Percentiles rank a stretch among this genome's conserved stretches.
Evolutionary conservation across 176 grass and related monocot genomes (phyloP).

Genomic region (Ampelocalamus luodianensis): DNA sequence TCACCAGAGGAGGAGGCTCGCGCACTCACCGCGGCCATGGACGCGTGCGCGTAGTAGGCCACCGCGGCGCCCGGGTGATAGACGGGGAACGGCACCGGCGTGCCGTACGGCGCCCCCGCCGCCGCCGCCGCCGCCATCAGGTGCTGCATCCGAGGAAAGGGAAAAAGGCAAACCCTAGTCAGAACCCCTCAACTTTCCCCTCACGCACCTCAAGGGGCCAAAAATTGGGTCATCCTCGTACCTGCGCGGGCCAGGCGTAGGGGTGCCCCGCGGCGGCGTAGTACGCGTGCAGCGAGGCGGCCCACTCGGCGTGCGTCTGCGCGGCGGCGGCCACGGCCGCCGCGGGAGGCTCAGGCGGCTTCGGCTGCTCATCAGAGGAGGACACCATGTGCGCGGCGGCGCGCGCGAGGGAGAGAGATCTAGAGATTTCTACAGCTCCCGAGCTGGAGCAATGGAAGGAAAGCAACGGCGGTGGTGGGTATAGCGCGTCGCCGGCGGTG

Average conservation of each 20-base stretch:
- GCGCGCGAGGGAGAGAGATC: background rate
- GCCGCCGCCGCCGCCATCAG: slow-evolving; percentile 68
- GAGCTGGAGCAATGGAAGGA: background rate
- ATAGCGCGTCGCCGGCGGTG: slow-evolving; percentile 54
- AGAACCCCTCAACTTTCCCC: slow-evolving; percentile 18
- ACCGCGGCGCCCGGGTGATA: slow-evolving; percentile 69
- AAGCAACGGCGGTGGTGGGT: slow-evolving; percentile 9
- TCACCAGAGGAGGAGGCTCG: background rate
- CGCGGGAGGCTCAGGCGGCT: slow-evolving; percentile 61
- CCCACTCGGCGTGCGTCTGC: slow-evolving; percentile 58
- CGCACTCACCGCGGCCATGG: slow-evolving; percentile 71
- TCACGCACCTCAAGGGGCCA: too few species aligned
- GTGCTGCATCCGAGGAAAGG: slow-evolving; percentile 45
- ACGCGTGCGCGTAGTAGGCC: slow-evolving; percentile 82
- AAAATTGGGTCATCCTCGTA: slow-evolving; percentile 22
- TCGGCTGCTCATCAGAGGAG: slow-evolving; percentile 77
- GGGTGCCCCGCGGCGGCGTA: slow-evolving; percentile 60
- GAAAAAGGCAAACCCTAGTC: slow-evolving; percentile 40
- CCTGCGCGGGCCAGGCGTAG: slow-evolving; percentile 80
- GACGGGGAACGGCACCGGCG: slow-evolving; percentile 72
- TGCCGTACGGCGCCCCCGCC: slow-evolving; percentile 62
- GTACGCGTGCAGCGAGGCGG: slow-evolving; percentile 64
- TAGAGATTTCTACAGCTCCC: slow-evolving; percentile 16
- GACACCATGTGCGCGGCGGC: slow-evolving; percentile 34
- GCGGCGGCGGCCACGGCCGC: slow-evolving; percentile 16